Base-by-base conservation (phyloP, 306 rosid genomes). In the Amphicarpaea edgeworthii region DNA sequence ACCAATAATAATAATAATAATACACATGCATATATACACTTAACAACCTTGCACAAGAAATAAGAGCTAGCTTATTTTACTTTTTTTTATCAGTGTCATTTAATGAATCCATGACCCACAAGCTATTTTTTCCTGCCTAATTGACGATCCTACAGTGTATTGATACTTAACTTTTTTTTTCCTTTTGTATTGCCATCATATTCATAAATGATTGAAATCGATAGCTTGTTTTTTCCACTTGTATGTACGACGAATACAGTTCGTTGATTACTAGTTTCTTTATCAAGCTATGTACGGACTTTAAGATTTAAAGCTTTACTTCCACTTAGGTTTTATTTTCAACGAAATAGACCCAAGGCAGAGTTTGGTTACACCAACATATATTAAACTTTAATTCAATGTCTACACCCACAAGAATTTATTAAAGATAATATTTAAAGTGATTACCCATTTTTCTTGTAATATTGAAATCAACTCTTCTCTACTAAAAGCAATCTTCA, bases 31-130 rank as follows among this genome's bases (percentile, higher is more conserved):
- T 26, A 42, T 34, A n/a, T n/a, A n/a, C n/a, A n/a, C 49, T 72
- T 49, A 77, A 77, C 73, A 46, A 51, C 67, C 45, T 58, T 26
- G 24, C 65, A 38, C 11, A 57, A 55, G 60, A 63, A 59, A 76
- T 50, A 49, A 72, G 65, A 67, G 46, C 63, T 50, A 24, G 34
- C 11, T 41, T 42, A 55, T 47, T 47, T 79, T 26, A 30, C 50
- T 26, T 3, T 47, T 47, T 57, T 45, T 69, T 7, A 58, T 75
- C 12, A 58, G 47, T 28, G 4, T 65, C 24, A 58, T 76, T 76
- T 60, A 76, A 80, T 80, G 64, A 58, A 60, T 67, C 67, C 70
- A 66, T 32, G 69, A 38, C 80, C 82, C 68, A 57, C 82, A 76
- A 51, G 63, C 73, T 47, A 60, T 51, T 23, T 67, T 38, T 38